A percentile compares a stretch with the other conserved stretches of the same genome.
These are phyloP conservation scores for Zychaea mexicana DNA, from an alignment of 371 early-diverging fungal genomes.

Conservation along the genomic window DNA sequence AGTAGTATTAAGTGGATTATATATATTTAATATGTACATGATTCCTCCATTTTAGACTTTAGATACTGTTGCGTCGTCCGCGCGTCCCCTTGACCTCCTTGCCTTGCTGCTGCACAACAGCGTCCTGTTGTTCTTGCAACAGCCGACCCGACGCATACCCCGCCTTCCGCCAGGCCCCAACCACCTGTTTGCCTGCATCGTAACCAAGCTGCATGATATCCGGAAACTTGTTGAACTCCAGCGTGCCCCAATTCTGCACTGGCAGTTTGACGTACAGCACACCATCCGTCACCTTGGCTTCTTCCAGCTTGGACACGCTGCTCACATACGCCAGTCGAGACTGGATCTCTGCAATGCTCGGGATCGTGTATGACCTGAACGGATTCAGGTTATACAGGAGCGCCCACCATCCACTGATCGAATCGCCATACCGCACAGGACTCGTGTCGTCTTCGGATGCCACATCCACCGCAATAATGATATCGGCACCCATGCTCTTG, in stretches of 20 bases:
- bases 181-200: slow-evolving; percentile 81
- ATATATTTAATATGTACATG: no score
- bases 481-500: slow-evolving; percentile 88
- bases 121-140: slow-evolving; percentile 24
- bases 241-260: slow-evolving; percentile 85
- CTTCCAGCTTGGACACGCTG: slow-evolving; percentile 88
- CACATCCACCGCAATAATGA: slow-evolving; percentile 97
- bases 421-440: slow-evolving; percentile 92
- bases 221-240: slow-evolving; percentile 94
- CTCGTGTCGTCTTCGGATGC: slow-evolving; percentile 91
- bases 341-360: slow-evolving; percentile 98
- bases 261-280: slow-evolving; percentile 90
- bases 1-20: no score
- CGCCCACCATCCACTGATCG: slow-evolving; percentile 94
- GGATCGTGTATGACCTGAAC: slow-evolving; percentile 75
- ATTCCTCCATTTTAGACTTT: slow-evolving; percentile 8
- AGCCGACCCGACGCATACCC: slow-evolving; percentile 60
- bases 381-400: slow-evolving; percentile 86
- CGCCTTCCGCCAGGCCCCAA: slow-evolving; percentile 83
- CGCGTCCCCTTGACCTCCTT: slow-evolving; percentile 51
- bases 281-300: slow-evolving; percentile 85
- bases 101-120: slow-evolving; percentile 28
- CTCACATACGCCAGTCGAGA: slow-evolving; percentile 97
- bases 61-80: slow-evolving; percentile 50
- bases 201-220: slow-evolving; percentile 95